A percentile compares a stretch with the other conserved stretches of the same genome.
Conservation (phyloP, 768 basidiomycete species). For the Brasilioporus rufonigricans region DNA sequence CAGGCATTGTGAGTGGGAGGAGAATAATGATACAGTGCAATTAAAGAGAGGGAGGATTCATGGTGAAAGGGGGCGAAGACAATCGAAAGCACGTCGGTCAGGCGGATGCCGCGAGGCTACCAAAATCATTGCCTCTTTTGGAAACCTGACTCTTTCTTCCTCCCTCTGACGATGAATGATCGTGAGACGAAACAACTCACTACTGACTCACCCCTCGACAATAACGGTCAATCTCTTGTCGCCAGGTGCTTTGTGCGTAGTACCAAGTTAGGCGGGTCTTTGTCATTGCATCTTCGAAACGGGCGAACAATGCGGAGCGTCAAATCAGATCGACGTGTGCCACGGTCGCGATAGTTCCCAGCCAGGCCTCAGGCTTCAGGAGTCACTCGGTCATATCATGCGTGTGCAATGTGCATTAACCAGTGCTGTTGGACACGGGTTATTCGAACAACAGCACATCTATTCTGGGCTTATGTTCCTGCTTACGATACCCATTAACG, state of each 20-base stretch:
- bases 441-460: too few species aligned
- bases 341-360: neutral
- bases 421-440: neutral
- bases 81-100: slow-evolving; percentile 13
- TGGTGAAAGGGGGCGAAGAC: slow-evolving; percentile 24
- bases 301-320: slow-evolving; percentile 26
- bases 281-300: neutral
- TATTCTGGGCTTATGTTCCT: too few species aligned
- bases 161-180: neutral
- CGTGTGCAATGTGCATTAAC: neutral
- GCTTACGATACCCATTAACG: neutral
- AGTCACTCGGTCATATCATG: slow-evolving; percentile 1
- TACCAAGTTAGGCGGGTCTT: neutral
- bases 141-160: slow-evolving; percentile 22
- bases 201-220: neutral
- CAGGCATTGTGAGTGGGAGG: slow-evolving; percentile 30
- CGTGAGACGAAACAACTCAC: neutral
- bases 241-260: neutral
- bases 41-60: slow-evolving; percentile 27
- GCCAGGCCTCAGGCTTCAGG: neutral
- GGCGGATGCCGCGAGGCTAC: slow-evolving; percentile 24
- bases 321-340: slow-evolving; percentile 7
- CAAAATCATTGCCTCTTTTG: slow-evolving; percentile 20
- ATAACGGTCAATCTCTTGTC: too few species aligned
- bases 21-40: slow-evolving; percentile 37